A percentile compares a stretch with the other conserved stretches of the same genome.
These are phyloP conservation scores for Lasiodiplodia sp. DNA, from an alignment of 2,329 filamentous ascomycete genomes.

Conservation along the genomic window DNA sequence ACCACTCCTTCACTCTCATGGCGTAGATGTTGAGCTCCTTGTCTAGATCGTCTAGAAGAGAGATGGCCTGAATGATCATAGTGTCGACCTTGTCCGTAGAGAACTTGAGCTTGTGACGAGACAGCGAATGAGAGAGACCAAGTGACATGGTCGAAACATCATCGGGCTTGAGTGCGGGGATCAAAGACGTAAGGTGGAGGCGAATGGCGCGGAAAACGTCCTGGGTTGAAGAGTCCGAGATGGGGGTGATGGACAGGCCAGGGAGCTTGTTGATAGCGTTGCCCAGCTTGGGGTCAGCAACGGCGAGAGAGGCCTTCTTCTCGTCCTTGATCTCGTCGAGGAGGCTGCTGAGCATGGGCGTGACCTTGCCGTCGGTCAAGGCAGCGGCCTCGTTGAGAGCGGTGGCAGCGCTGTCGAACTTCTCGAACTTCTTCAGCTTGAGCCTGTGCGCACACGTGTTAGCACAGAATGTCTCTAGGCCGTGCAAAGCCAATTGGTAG, in stretches of 20 bases:
- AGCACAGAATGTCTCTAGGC: neutral
- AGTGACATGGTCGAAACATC: constrained; percentile 94
- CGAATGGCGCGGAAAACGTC: constrained; percentile 96
- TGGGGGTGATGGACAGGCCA: constrained; percentile 81
- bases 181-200: constrained; percentile 86
- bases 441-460: constrained; percentile 61
- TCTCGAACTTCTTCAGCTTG: constrained; percentile 96
- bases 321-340: constrained; percentile 94
- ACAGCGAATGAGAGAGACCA: constrained; percentile 92
- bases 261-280: constrained; percentile 93
- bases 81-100: constrained; percentile 98
- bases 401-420: constrained; percentile 92
- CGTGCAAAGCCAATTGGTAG: neutral
- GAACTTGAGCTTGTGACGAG: constrained; percentile 96
- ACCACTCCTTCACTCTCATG: constrained; percentile 99
- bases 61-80: constrained; percentile 97
- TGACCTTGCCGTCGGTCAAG: constrained; percentile 93
- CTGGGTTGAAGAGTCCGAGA: constrained; percentile 81
- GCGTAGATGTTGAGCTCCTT: constrained; percentile 99
- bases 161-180: constrained; percentile 83
- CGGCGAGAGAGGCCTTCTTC: constrained; percentile 94
- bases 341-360: constrained; percentile 80
- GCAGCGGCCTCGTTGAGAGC: constrained; percentile 90
- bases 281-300: constrained; percentile 90
- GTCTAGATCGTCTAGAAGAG: constrained; percentile 89